These are phyloP conservation scores for Daedaleopsis sinensis DNA, from an alignment of 768 basidiomycete genomes.

Conservation along the genomic window DNA sequence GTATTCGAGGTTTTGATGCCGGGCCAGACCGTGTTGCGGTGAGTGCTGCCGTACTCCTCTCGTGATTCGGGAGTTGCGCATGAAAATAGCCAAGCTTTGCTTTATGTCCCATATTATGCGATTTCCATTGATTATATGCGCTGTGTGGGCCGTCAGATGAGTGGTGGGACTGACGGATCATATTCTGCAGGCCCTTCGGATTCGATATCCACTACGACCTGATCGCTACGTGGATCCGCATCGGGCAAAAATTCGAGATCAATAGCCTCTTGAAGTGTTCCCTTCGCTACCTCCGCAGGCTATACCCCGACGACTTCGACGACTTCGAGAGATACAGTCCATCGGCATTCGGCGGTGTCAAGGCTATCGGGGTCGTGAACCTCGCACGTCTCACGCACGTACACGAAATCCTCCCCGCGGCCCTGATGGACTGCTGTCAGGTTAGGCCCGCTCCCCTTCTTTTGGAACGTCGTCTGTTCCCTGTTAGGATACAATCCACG, in stretches of 20 bases:
- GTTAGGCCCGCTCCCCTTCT: too few relatives aligned
- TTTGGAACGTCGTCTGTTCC: too few relatives aligned
- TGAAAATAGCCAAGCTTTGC: background rate
- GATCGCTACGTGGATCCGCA: background rate
- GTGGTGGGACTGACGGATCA: too few relatives aligned
- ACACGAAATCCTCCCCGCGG: constrained; percentile 1
- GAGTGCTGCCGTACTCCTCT: too few relatives aligned
- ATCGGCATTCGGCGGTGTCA: too few relatives aligned
- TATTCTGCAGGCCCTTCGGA: too few relatives aligned
- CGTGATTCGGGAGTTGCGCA: too few relatives aligned
- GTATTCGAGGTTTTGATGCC: background rate
- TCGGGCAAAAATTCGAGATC: background rate
- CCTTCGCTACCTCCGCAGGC: background rate
- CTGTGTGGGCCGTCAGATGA: background rate
- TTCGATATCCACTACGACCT: too few relatives aligned
- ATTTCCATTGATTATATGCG: background rate
- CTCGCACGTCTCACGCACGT: constrained; percentile 7
- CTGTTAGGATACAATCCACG: too few relatives aligned
- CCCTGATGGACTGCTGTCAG: constrained; percentile 8
- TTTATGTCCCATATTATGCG: background rate
- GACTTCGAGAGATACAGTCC: too few relatives aligned
- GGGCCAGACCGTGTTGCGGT: background rate
- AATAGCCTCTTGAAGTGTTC: background rate
- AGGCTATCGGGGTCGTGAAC: constrained; percentile 7
- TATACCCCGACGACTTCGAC: background rate